Base-by-base conservation (phyloP, 495 filamentous ascomycete genomes). In the Talaromyces nanjingensis region DNA sequence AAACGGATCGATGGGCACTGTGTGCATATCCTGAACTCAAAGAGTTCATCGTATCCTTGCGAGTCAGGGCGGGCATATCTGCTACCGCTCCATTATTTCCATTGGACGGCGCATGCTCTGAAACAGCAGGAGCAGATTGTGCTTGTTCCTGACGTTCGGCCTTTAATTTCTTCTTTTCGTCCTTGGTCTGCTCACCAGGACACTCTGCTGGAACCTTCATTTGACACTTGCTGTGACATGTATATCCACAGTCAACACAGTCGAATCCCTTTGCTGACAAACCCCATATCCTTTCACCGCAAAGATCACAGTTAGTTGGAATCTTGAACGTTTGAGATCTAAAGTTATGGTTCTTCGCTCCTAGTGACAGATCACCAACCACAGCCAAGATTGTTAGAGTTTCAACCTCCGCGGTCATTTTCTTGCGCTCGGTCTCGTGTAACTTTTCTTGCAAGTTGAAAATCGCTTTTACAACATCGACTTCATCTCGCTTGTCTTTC, bases 261-360 rank as follows among this genome's bases (percentile, higher is more conserved):
- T 92, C 91, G 65, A 96, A 96, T 2, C 96, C 94, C 75, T 98
- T 98, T 25, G 94, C 94, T 2, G 89, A 92, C 14, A 99, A 72
- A 3, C 94, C 94, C 94, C 94, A 98, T 71, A 98, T 96, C 9
- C 93, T 84, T 67, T 99, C 94, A 4, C 92, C 91, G 66, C 94
- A 99, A 4, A 96, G 81, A 70, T 99, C 93, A 74, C 94, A 99
- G 71, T 97, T 98, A 4, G 94, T 99, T 0, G 96, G 96, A 61
- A 99, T 96, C 71, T 97, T 98, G 83, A 97, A 98, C 0, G 93
- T 98, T 68, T 97, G 90, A 37, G 91, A 88, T 72, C 93, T 94
- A 84, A 99, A 98, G 67, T 93, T 92, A 74, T 99, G 94, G 67
- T 90, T 96, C 70, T 90, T 90, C 6, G 93, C 91, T 9, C 96